Percentiles rank a stretch among this genome's conserved stretches.
phyloP scores from a whole-genome alignment of 2,329 filamentous ascomycete species.

The Coniella lustricola region DNA sequence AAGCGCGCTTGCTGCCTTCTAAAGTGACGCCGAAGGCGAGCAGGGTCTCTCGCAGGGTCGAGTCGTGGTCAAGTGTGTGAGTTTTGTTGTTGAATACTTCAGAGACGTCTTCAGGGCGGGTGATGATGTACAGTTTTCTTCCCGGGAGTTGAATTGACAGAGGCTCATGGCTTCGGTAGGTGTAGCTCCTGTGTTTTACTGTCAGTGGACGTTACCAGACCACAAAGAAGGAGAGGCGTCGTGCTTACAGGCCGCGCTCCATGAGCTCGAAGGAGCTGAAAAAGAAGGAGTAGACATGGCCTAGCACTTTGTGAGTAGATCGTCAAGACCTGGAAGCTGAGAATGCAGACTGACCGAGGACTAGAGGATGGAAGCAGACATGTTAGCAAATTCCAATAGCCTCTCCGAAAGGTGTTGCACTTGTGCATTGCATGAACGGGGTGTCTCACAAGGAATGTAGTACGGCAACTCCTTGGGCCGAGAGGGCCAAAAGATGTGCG shows the following conservation, averaged over 20 bases:
- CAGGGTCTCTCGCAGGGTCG: background rate
- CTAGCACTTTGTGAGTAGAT: background rate
- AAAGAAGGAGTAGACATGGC: conserved; percentile 2
- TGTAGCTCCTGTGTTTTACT: background rate
- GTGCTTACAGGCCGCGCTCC: background rate
- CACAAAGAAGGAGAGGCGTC: background rate
- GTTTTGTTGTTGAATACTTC: background rate
- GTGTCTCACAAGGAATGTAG: background rate
- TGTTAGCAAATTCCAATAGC: background rate
- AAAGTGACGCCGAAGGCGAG: background rate
- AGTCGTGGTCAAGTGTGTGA: background rate
- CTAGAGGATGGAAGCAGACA: background rate
- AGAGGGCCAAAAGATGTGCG: background rate
- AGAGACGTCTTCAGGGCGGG: background rate
- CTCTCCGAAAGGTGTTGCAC: background rate
- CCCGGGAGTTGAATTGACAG: conserved; percentile 2
- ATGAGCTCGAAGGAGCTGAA: background rate
- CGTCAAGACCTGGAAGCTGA: background rate
- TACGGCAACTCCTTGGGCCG: conserved; percentile 1
- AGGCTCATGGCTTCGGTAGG: background rate
- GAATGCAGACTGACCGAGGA: background rate
- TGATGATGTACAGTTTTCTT: conserved; percentile 1
- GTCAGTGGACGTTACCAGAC: background rate
- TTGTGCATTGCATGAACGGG: no score
- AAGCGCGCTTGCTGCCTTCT: background rate